phyloP scores from a whole-genome alignment of 371 early-diverging fungal genomes.

The Apophysomyces trapeziformis region DNA sequence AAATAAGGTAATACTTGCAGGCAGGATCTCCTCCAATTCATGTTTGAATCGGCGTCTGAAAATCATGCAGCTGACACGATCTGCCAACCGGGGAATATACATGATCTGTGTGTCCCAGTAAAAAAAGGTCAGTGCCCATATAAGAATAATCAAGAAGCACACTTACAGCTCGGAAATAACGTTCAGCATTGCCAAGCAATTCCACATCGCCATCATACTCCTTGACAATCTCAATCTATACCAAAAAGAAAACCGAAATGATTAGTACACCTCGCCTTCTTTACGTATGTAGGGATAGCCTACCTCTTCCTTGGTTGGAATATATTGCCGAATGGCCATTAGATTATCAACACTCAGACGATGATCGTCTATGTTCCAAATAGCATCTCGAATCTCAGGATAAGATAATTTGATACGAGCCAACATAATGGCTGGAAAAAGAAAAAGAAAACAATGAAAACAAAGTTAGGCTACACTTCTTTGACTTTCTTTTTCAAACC shows the following conservation, averaged over 20 bases:
- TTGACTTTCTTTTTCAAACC: not conserved
- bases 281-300: not conserved
- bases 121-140: not conserved
- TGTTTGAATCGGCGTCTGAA: constrained; percentile 72
- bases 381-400: constrained; percentile 68
- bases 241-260: not conserved
- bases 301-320: constrained; percentile 69
- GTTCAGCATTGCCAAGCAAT: constrained; percentile 69
- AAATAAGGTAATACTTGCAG: constrained; percentile 43
- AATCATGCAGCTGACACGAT: constrained; percentile 75
- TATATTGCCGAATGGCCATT: constrained; percentile 61
- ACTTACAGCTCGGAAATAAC: constrained; percentile 61
- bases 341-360: constrained; percentile 60
- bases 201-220: constrained; percentile 69
- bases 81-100: constrained; percentile 71
- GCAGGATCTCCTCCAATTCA: constrained; percentile 71
- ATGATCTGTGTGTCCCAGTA: constrained; percentile 45
- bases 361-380: constrained; percentile 70
- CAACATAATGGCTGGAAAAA: constrained; percentile 66
- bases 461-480: constrained; percentile 4
- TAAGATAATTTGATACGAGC: constrained; percentile 70
- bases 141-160: not conserved
- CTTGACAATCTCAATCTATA: constrained; percentile 61
- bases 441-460: constrained; percentile 30
- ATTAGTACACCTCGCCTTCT: not conserved